These are phyloP conservation scores for Fusarium keratoplasticum DNA, from an alignment of 2,329 filamentous ascomycete species.

Conservation along the genomic window DNA sequence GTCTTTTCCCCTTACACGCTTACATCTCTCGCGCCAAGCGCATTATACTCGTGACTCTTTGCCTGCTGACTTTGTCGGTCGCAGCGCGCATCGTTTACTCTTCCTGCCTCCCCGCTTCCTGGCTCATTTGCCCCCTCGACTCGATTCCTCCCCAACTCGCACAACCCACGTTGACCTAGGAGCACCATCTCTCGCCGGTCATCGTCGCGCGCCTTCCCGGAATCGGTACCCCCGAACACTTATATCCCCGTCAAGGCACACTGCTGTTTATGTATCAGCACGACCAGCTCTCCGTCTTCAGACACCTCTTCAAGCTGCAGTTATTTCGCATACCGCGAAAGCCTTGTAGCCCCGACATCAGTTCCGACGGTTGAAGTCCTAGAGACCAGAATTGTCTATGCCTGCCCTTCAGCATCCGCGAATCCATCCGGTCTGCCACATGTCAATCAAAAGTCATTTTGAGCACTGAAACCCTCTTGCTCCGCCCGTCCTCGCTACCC, in stretches of 20 bases:
- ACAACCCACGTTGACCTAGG: conserved; percentile 26
- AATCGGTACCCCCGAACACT: conserved; percentile 44
- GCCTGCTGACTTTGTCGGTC: conserved; percentile 45
- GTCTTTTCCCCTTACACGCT: conserved; percentile 3
- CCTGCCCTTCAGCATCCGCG: conserved; percentile 64
- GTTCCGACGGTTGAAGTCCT: conserved; percentile 87
- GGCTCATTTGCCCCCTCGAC: conserved; percentile 8
- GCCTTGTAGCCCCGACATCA: conserved; percentile 89
- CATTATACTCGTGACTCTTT: conserved; percentile 27
- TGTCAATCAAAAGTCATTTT: conserved; percentile 66
- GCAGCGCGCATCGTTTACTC: conserved; percentile 40
- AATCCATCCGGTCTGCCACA: conserved; percentile 62
- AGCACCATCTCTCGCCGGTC: conserved; percentile 23
- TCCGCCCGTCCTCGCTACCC: conserved; percentile 52
- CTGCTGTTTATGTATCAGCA: conserved; percentile 98
- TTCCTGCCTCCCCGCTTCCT: conserved; percentile 13
- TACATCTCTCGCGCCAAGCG: conserved; percentile 34
- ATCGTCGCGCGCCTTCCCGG: conserved; percentile 24
- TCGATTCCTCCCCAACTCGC: neutral
- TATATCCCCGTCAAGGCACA: conserved; percentile 49
- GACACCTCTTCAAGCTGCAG: conserved; percentile 97
- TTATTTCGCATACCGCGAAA: conserved; percentile 96
- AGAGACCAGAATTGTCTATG: conserved; percentile 64
- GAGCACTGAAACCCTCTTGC: conserved; percentile 65
- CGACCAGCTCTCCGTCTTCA: conserved; percentile 89